Base-by-base conservation (phyloP, 2,329 filamentous ascomycete genomes). In the Aureobasidium sp. region DNA sequence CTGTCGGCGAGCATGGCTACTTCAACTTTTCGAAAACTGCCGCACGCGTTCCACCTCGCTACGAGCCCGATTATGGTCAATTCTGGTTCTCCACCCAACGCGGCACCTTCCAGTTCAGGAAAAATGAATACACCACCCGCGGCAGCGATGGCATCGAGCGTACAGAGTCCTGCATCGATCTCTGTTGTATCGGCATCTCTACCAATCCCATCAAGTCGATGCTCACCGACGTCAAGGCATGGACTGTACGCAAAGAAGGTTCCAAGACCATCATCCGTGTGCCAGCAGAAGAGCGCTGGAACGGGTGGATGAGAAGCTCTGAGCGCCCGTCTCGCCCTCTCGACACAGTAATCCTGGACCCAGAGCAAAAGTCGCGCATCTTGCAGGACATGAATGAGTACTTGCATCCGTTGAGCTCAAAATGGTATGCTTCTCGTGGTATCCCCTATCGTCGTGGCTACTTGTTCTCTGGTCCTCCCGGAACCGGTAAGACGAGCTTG, bases 361-460 rank as follows among this genome's bases (percentile, higher is more conserved):
- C 79, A 9, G 71, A 78, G 47, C 81, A 89, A 67, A 93, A 92
- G 72, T 75, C 79, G 1, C 77, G 79, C 33, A 78, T 93, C 3
- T 73, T 92, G 10, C 75, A 76, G 27, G 89, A 94, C 66, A 86
- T 93, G 67, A 88, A 89, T 65, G 88, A 91, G 66, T 93, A 90
- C 64, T 77, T 94, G 0, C 83, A 90, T 58, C 87, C 88, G 0
- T 75, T 79, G 0, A 89, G 84, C 0, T 82, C 84, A 1, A 79
- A 84, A n/a, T 95, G 90, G 89, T 95, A 96, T 69, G 80, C 86
- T 0, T 87, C 89, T 65, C 81, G 90, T 7, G 90, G 90, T 0
- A 93, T 95, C 31, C 90, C 91, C 0, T 95, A 95, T 70, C 83
- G 90, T 15, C 81, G 90, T 4, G 91, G 90, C 0, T 95, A 94